Conservation (phyloP, 208 protist species). For the Tetramitus jugosus region DNA sequence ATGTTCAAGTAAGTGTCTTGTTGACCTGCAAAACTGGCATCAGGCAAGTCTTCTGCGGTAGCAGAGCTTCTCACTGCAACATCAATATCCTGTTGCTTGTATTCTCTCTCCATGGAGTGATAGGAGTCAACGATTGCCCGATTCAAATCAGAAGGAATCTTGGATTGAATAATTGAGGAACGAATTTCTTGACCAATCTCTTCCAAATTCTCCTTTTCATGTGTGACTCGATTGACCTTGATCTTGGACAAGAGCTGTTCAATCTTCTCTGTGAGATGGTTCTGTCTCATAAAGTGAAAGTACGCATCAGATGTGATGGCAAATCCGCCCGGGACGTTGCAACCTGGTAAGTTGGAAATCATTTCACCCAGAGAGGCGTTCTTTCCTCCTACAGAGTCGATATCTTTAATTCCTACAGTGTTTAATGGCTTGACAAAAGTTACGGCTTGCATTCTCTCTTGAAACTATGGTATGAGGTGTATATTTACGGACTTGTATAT, state of each 20-base stretch:
- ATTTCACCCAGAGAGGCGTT: slow-evolving; percentile 32
- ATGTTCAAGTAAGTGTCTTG: slow-evolving; percentile 42
- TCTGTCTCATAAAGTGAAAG: no score
- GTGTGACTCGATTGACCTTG: no score
- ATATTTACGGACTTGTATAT: no score
- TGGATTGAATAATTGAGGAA: background rate
- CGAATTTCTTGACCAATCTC: background rate
- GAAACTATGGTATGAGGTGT: no score
- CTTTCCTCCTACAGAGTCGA: slow-evolving; percentile 34
- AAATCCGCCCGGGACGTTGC: no score
- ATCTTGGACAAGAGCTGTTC: no score
- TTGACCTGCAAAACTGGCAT: slow-evolving; percentile 39
- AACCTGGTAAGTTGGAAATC: background rate
- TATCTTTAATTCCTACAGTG: no score
- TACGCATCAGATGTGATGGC: no score
- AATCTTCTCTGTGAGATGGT: no score
- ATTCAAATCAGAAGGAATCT: background rate
- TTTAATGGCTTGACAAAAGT: no score
- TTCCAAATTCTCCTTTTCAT: background rate
- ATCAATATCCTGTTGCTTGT: slow-evolving; percentile 10
- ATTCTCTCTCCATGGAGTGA: slow-evolving; percentile 2
- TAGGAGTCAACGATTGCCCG: background rate
- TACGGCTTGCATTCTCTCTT: no score
- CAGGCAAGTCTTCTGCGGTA: slow-evolving; percentile 44
- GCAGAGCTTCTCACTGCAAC: slow-evolving; percentile 42